phyloP scores from a whole-genome alignment of 495 filamentous ascomycete species.

The Apiosordaria backusii region DNA sequence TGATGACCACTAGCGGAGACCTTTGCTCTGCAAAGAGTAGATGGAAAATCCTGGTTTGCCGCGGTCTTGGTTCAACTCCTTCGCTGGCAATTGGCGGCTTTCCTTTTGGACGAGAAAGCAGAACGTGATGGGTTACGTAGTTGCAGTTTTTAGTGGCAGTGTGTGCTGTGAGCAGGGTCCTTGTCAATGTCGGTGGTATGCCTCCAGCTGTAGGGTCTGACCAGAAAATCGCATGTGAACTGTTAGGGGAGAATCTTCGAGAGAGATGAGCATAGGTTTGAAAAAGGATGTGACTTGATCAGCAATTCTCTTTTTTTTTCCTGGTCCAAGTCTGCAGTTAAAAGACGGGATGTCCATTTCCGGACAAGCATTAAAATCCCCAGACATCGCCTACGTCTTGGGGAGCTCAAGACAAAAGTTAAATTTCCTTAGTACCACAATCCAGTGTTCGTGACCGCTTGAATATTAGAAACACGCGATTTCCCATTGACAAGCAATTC shows the following conservation, averaged over 20 bases:
- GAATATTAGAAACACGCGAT: not conserved
- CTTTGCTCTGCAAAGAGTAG: not conserved
- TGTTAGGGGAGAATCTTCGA: not conserved
- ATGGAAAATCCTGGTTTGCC: not conserved
- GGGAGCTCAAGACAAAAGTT: not conserved
- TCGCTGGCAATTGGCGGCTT: not conserved
- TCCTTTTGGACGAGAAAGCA: not conserved
- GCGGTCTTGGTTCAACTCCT: not conserved
- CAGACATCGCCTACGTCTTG: not conserved
- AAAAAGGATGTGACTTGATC: not conserved
- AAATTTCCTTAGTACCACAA: not conserved
- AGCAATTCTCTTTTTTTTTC: not conserved
- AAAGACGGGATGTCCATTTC: not conserved
- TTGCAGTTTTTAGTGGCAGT: not conserved
- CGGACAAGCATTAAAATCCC: not conserved
- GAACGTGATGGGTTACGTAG: not conserved
- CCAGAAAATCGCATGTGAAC: not conserved
- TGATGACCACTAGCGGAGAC: not conserved
- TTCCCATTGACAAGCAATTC: not conserved
- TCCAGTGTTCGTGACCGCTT: not conserved
- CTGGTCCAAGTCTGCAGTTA: not conserved
- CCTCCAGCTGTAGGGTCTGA: not conserved
- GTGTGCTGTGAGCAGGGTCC: not conserved
- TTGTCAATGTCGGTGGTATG: not conserved
- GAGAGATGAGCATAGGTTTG: not conserved